Evolutionary conservation across 2,329 filamentous ascomycete species (phyloP), one percentile per base, ranked within the genome.

Genomic region (Xylaria polymorpha): DNA sequence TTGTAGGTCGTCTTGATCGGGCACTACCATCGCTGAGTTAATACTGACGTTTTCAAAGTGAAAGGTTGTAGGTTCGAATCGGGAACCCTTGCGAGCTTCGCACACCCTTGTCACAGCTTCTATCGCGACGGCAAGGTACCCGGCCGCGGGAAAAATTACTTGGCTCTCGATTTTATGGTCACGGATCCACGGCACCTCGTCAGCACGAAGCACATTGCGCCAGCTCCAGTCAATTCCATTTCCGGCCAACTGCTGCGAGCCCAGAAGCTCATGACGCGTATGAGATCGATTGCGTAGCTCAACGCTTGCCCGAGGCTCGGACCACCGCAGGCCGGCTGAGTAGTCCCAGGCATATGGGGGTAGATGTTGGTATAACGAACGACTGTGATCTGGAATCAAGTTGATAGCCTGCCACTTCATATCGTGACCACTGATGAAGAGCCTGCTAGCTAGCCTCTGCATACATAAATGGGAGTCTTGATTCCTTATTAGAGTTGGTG

Each of bases 81-180:
- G 14, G 3, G 39, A 18, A 10, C 41, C 41, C 29, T 60, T 25
- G 10, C n/a, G 20, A 3, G 25, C 18, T 15, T 20, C 41, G 39
- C 35, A 10, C n/a, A 22, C 51, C 20, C 51, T 55, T 6, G n/a
- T 35, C 32, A 4, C 32, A 35, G 32, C 32, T 8, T 35, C 32
- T 4, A 35, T 35, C n/a, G n/a, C n/a, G n/a, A n/a, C n/a, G n/a
- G n/a, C n/a, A n/a, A n/a, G 12, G n/a, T 74, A 76, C 0, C 64
- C 74, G 0, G 71, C 66, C 0, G 68, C 74, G 0, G 76, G 76
- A 6, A 75, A 72, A 0, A 77, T 46, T 0, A 72, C 55, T 7
- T 72, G 65, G 7, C 1, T 1, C 3, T 70, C 73, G 0, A 76
- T 3, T 18, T 61, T 70, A 25, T 76, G 75, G 32, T 75, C 73